A percentile compares a stretch with the other conserved stretches of the same genome.
Evolutionary conservation across 352 stramenopile species (phyloP).

Genomic region (Pythium coloratum): DNA sequence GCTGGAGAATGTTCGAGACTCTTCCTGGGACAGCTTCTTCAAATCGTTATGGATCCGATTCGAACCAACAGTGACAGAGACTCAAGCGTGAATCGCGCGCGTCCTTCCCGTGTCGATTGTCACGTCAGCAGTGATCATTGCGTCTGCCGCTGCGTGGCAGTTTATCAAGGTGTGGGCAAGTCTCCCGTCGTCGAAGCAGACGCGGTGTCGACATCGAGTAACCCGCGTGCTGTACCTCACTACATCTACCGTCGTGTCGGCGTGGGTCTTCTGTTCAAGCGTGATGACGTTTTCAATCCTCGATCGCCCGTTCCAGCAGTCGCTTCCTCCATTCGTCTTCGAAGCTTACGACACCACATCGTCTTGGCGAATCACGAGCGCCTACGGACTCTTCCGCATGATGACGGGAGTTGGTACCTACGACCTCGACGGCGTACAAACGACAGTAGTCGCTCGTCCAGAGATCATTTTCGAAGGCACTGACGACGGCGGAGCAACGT

Average conservation of each 20-base stretch:
- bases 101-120: slow-evolving; percentile 33
- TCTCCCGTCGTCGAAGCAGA: neutral
- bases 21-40: slow-evolving; percentile 24
- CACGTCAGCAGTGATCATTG: slow-evolving; percentile 19
- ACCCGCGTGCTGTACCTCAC: slow-evolving; percentile 31
- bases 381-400: slow-evolving; percentile 87
- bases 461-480: slow-evolving; percentile 89
- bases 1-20: neutral
- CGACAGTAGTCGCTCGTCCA: slow-evolving; percentile 73
- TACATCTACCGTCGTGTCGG: slow-evolving; percentile 22
- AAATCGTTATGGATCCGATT: slow-evolving; percentile 33
- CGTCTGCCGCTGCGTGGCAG: slow-evolving; percentile 34
- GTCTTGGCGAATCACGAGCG: slow-evolving; percentile 45
- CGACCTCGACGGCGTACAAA: slow-evolving; percentile 21
- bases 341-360: slow-evolving; percentile 33
- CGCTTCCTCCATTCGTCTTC: slow-evolving; percentile 31
- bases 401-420: slow-evolving; percentile 88
- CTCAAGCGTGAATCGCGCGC: slow-evolving; percentile 41
- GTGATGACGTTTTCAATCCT: slow-evolving; percentile 41
- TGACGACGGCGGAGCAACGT: slow-evolving; percentile 51
- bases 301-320: slow-evolving; percentile 39
- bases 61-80: slow-evolving; percentile 37
- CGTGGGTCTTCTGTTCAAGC: slow-evolving; percentile 43
- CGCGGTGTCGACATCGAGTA: neutral
- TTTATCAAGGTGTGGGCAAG: slow-evolving; percentile 15